Conservation (phyloP, 768 basidiomycete genomes). For the Collybiopsis confluens region DNA sequence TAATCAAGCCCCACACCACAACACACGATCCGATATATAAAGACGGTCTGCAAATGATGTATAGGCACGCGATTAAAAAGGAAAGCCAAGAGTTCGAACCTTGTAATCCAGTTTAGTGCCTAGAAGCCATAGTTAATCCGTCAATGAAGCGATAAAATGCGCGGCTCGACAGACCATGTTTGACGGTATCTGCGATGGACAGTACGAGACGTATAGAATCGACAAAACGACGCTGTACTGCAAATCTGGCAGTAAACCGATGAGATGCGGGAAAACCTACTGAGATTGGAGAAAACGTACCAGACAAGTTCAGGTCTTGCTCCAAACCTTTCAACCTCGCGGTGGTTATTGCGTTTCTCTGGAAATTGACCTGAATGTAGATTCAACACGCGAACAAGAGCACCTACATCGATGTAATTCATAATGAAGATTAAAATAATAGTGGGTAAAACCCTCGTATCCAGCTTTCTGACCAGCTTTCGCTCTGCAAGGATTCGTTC, state of each 20-base stretch:
- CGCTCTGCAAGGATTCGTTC: conserved; percentile 34
- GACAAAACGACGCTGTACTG: conserved; percentile 52
- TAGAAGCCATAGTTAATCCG: conserved; percentile 20
- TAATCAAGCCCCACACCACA: conserved; percentile 59
- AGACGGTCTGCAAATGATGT: conserved; percentile 42
- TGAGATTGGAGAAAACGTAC: conserved; percentile 21
- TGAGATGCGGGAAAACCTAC: no score
- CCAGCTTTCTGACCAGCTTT: conserved; percentile 52
- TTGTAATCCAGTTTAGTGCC: conserved; percentile 51
- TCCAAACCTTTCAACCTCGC: conserved; percentile 49
- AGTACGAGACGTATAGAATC: conserved; percentile 54
- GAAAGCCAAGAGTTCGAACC: conserved; percentile 27
- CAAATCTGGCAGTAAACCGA: conserved; percentile 34
- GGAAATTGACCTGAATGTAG: neutral
- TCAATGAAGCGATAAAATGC: neutral
- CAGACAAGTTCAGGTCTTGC: conserved; percentile 41
- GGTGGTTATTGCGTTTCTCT: conserved; percentile 49
- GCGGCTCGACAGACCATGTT: conserved; percentile 45
- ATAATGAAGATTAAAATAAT: conserved; percentile 58
- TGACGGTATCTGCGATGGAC: conserved; percentile 61
- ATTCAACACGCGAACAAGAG: no score
- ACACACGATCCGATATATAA: conserved; percentile 59
- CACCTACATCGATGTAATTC: conserved; percentile 63
- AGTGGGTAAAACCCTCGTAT: conserved; percentile 50
- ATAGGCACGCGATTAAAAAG: neutral